Conservation (phyloP, 2,329 filamentous ascomycete species). For the Colletotrichum sidae region DNA sequence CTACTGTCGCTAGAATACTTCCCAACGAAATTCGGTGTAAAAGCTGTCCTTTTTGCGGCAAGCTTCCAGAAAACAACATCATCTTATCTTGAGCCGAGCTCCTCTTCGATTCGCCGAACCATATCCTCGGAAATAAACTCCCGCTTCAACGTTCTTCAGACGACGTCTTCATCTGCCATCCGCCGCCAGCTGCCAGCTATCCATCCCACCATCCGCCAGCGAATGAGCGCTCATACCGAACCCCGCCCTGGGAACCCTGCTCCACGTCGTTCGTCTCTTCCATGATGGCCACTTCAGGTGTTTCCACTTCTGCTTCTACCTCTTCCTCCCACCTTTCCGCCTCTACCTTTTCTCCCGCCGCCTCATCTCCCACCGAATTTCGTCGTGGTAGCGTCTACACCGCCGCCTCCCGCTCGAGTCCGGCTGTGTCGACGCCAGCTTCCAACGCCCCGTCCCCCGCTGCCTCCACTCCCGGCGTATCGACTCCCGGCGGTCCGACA, state of each 20-base stretch:
- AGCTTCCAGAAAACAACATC: background rate
- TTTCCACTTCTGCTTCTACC: constrained; percentile 31
- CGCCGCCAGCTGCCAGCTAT: constrained; percentile 13
- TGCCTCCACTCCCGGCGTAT: constrained; percentile 24
- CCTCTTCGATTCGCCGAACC: constrained; percentile 31
- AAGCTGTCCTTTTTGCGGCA: no score
- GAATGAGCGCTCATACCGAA: constrained; percentile 30
- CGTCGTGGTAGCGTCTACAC: constrained; percentile 19
- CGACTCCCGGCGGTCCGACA: constrained; percentile 32
- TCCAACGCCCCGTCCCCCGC: constrained; percentile 29
- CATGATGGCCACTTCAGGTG: constrained; percentile 35
- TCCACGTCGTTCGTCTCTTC: constrained; percentile 31
- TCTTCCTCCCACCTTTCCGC: constrained; percentile 24
- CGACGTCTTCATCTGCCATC: background rate
- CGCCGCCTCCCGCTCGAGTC: constrained; percentile 29
- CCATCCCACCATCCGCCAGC: constrained; percentile 12
- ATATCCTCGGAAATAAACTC: constrained; percentile 32
- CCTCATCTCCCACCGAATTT: constrained; percentile 28
- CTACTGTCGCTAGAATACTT: no score
- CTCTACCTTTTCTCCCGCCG: constrained; percentile 23
- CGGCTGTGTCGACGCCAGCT: constrained; percentile 31
- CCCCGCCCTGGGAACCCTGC: constrained; percentile 32
- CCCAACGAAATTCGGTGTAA: no score
- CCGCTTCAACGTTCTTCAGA: constrained; percentile 22
- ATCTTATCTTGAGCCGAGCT: constrained; percentile 25